Evolutionary conservation across 2,329 filamentous ascomycete genomes (phyloP).

Genomic region (Arthrobotrys pseudoclavata): DNA sequence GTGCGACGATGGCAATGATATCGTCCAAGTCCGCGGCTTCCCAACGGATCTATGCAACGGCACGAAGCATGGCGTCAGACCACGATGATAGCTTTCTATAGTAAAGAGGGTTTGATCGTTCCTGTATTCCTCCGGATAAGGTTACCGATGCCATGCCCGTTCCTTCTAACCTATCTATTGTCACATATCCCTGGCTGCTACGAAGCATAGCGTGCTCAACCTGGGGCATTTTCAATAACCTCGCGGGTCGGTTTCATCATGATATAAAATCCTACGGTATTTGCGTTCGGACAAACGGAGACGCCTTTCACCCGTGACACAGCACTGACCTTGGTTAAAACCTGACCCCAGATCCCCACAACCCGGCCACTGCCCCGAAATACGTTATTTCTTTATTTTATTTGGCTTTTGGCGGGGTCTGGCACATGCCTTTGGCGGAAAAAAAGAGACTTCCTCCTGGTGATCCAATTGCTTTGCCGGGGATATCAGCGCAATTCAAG

Average conservation of each 20-base stretch:
- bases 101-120: slow-evolving; percentile 12
- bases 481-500: slow-evolving; percentile 13
- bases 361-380: slow-evolving; percentile 57
- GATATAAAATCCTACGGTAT: slow-evolving; percentile 33
- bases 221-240: slow-evolving; percentile 21
- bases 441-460: slow-evolving; percentile 20
- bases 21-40: slow-evolving; percentile 44
- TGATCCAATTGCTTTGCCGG: slow-evolving; percentile 28
- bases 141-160: slow-evolving; percentile 51
- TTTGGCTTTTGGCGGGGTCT: slow-evolving; percentile 20
- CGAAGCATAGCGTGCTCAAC: slow-evolving; percentile 1
- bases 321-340: slow-evolving; percentile 34
- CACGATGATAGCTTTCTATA: slow-evolving; percentile 25
- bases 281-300: slow-evolving; percentile 57
- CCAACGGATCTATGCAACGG: slow-evolving; percentile 29
- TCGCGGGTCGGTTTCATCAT: slow-evolving; percentile 31
- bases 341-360: slow-evolving; percentile 40
- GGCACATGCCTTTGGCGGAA: slow-evolving; percentile 25
- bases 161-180: slow-evolving; percentile 48
- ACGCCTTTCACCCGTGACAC: slow-evolving; percentile 58
- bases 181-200: slow-evolving; percentile 14
- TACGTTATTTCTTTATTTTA: not conserved
- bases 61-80: slow-evolving; percentile 31
- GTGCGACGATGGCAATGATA: slow-evolving; percentile 41
- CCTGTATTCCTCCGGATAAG: slow-evolving; percentile 35